Percentiles rank a stretch among this genome's conserved stretches.
Evolutionary conservation across 1,284 basidiomycete genomes (phyloP).

Genomic region (Bondarzewia mesenterica): DNA sequence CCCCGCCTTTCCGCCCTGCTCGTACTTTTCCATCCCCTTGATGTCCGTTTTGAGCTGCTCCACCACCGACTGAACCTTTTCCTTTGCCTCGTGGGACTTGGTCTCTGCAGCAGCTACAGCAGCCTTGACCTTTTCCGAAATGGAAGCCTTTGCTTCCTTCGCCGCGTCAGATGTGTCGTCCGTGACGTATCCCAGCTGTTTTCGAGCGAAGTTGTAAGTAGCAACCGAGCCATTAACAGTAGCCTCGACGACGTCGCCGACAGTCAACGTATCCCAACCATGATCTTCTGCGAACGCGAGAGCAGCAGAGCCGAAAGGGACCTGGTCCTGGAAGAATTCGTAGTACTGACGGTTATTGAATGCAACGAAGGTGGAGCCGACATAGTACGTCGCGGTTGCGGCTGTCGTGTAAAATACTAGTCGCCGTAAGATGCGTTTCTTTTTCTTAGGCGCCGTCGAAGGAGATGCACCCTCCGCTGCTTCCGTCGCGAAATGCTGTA

Average conservation of each 20-base stretch:
- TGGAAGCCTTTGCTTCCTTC: slow-evolving; percentile 17
- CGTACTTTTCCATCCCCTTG: slow-evolving; percentile 31
- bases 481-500: slow-evolving; percentile 53
- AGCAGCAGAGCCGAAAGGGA: slow-evolving; percentile 71
- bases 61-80: slow-evolving; percentile 39
- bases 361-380: slow-evolving; percentile 67
- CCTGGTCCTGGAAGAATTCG: slow-evolving; percentile 74
- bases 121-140: slow-evolving; percentile 31
- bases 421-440: slow-evolving; percentile 41
- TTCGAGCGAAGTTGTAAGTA: slow-evolving; percentile 30
- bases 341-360: slow-evolving; percentile 70
- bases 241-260: slow-evolving; percentile 49
- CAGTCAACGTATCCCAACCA: slow-evolving; percentile 68
- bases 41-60: slow-evolving; percentile 43
- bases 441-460: slow-evolving; percentile 39
- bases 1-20: slow-evolving; percentile 31
- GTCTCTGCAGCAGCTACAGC: slow-evolving; percentile 31
- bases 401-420: slow-evolving; percentile 55
- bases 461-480: slow-evolving; percentile 22
- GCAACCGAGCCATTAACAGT: slow-evolving; percentile 42
- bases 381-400: slow-evolving; percentile 70
- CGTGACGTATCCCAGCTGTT: slow-evolving; percentile 13
- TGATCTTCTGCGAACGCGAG: slow-evolving; percentile 76
- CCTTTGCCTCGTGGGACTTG: slow-evolving; percentile 32
- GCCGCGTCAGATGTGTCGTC: slow-evolving; percentile 14